These are phyloP conservation scores for Thalia dealbata DNA, from an alignment of 176 grass and related monocot species.

Conservation along the genomic window DNA sequence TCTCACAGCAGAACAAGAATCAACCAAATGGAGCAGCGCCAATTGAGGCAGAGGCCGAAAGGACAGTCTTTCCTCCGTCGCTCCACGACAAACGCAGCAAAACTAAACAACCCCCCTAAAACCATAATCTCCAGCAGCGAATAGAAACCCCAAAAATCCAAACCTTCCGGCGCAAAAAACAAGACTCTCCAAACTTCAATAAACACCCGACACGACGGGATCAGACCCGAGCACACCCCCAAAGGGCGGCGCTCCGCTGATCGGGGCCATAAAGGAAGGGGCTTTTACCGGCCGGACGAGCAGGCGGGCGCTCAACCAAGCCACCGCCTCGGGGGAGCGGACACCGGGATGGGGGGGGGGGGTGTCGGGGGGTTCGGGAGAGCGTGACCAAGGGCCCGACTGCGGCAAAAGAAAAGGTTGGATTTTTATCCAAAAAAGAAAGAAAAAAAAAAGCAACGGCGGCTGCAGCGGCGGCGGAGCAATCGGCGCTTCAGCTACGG, in stretches of 20 bases:
- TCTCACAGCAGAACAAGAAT: background rate
- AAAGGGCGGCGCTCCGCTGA: background rate
- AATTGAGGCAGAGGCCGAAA: background rate
- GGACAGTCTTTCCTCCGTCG: background rate
- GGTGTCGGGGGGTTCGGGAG: constrained; percentile 18
- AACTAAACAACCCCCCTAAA: background rate
- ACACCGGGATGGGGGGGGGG: background rate
- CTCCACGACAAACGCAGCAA: background rate
- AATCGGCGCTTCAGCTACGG: constrained; percentile 2
- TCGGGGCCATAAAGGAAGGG: background rate
- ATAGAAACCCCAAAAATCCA: background rate
- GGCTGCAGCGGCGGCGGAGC: background rate
- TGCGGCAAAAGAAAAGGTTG: constrained; percentile 14
- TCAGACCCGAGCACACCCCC: background rate
- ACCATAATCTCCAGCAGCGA: background rate
- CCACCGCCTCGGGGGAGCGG: background rate
- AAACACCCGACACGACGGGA: background rate
- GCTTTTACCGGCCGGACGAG: background rate
- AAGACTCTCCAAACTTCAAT: background rate
- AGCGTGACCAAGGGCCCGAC: background rate
- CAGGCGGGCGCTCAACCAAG: background rate
- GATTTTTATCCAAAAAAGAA: constrained; percentile 25
- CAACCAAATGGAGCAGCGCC: background rate
- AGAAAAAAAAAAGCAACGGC: constrained; percentile 17
- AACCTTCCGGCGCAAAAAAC: background rate